Percentiles rank a stretch among this genome's conserved stretches.
These are phyloP conservation scores for Dendryphion nanum DNA, from an alignment of 2,329 filamentous ascomycete genomes.

Conservation along the genomic window DNA sequence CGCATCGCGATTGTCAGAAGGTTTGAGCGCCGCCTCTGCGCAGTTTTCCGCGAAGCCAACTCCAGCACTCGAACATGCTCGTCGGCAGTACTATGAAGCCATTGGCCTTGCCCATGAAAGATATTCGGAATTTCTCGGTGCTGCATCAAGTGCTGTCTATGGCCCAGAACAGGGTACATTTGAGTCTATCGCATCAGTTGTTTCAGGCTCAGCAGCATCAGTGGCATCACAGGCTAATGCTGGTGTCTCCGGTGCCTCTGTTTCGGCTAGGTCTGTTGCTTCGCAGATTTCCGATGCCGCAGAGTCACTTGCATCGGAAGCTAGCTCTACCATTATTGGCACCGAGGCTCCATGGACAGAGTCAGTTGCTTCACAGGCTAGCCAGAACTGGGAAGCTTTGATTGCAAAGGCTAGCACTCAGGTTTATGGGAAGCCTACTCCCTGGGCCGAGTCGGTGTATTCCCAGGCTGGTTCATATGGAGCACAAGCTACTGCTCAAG, in stretches of 20 bases:
- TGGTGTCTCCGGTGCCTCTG: conserved; percentile 39
- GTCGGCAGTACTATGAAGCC: conserved; percentile 74
- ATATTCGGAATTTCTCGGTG: conserved; percentile 72
- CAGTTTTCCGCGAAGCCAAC: conserved; percentile 68
- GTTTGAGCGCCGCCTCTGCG: conserved; percentile 67
- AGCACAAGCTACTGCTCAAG: conserved; percentile 61
- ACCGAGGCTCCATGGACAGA: conserved; percentile 52
- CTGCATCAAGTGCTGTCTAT: conserved; percentile 69
- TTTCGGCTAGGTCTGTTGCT: conserved; percentile 35
- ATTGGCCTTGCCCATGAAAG: conserved; percentile 75
- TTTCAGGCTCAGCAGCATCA: conserved; percentile 44
- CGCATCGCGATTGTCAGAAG: conserved; percentile 66
- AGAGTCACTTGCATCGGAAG: conserved; percentile 44
- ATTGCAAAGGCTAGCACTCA: conserved; percentile 66
- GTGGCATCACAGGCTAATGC: conserved; percentile 41
- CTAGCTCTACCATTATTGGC: conserved; percentile 46
- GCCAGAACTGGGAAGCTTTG: conserved; percentile 62
- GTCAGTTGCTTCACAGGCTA: conserved; percentile 55
- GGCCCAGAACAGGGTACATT: conserved; percentile 41
- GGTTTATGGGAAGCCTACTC: conserved; percentile 65
- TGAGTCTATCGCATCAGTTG: conserved; percentile 34
- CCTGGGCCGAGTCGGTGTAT: conserved; percentile 47
- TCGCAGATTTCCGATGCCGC: conserved; percentile 52
- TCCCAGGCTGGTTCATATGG: conserved; percentile 58
- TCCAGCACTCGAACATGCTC: conserved; percentile 56